Conservation (phyloP, 345 rosid genomes). For the Pistacia atlantica region DNA sequence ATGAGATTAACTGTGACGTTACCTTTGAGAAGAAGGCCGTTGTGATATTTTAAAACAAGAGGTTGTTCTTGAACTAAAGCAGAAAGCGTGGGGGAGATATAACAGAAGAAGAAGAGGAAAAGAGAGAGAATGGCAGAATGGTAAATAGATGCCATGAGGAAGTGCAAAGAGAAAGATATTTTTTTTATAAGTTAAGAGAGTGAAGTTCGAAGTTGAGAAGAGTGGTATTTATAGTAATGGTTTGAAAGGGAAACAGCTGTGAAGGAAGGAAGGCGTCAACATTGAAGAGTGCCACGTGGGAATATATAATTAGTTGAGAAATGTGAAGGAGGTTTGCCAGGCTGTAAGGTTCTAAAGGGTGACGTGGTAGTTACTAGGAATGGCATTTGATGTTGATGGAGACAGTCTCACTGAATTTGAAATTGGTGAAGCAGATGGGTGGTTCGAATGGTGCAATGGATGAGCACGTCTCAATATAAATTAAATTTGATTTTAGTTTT, state of each 20-base stretch:
- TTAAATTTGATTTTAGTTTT: no score
- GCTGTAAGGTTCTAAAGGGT: conserved; percentile 12
- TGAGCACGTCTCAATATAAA: no score
- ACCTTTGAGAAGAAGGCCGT: conserved; percentile 64
- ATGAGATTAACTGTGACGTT: conserved; percentile 66
- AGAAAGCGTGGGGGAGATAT: conserved; percentile 26
- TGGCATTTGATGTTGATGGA: neutral
- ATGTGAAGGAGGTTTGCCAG: conserved; percentile 13
- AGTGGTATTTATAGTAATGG: conserved; percentile 21
- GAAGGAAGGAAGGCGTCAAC: conserved; percentile 22
- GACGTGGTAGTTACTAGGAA: conserved; percentile 20
- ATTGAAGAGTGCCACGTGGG: conserved; percentile 21
- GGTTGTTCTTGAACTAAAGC: conserved; percentile 82
- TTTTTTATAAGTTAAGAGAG: neutral
- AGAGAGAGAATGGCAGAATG: conserved; percentile 32
- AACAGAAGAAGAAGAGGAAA: conserved; percentile 12
- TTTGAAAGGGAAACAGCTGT: conserved; percentile 27
- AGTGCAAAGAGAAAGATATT: neutral
- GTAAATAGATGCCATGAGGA: conserved; percentile 47
- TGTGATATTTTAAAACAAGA: conserved; percentile 65
- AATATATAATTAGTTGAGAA: conserved; percentile 3
- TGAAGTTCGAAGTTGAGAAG: neutral
- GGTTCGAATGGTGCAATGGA: no score
- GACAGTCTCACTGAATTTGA: neutral
- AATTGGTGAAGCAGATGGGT: no score